A percentile compares a stretch with the other conserved stretches of the same genome.
Conservation (phyloP, 176 grass and related monocot genomes). For the Carex kokanica region DNA sequence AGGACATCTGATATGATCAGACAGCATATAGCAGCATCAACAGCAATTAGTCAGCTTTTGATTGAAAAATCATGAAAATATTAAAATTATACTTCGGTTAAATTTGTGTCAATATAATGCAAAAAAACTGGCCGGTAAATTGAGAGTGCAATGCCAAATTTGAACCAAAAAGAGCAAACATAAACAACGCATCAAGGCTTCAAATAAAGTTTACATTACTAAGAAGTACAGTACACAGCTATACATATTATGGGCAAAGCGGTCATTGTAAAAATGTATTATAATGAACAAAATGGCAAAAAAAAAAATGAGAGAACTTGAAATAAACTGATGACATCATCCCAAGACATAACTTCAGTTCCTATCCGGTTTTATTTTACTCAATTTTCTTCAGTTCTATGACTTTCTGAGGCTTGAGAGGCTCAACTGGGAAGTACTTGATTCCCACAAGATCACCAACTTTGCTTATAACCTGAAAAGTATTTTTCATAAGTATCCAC, state of each 20-base stretch:
- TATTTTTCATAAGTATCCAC: background rate
- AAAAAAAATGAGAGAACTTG: background rate
- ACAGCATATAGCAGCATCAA: background rate
- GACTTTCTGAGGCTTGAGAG: slow-evolving; percentile 39
- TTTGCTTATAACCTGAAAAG: slow-evolving; percentile 87
- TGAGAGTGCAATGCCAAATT: background rate
- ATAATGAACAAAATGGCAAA: slow-evolving; percentile 7
- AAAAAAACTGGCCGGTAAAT: background rate
- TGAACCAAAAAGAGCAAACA: background rate
- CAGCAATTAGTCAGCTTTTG: background rate
- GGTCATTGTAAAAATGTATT: background rate
- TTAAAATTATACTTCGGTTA: background rate
- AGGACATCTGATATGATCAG: background rate
- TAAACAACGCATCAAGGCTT: background rate
- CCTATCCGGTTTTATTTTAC: slow-evolving; percentile 27
- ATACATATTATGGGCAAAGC: slow-evolving; percentile 16
- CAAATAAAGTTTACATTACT: slow-evolving; percentile 4
- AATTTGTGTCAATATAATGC: background rate
- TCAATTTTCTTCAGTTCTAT: slow-evolving; percentile 69
- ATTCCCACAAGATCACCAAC: slow-evolving; percentile 92
- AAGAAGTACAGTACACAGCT: slow-evolving; percentile 8
- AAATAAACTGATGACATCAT: slow-evolving; percentile 25
- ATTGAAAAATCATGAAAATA: background rate
- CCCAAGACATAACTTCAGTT: slow-evolving; percentile 19
- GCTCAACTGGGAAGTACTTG: slow-evolving; percentile 88